These are phyloP conservation scores for Macadamia tetraphylla DNA, from an alignment of 164 flowering plant species.

Conservation along the genomic window DNA sequence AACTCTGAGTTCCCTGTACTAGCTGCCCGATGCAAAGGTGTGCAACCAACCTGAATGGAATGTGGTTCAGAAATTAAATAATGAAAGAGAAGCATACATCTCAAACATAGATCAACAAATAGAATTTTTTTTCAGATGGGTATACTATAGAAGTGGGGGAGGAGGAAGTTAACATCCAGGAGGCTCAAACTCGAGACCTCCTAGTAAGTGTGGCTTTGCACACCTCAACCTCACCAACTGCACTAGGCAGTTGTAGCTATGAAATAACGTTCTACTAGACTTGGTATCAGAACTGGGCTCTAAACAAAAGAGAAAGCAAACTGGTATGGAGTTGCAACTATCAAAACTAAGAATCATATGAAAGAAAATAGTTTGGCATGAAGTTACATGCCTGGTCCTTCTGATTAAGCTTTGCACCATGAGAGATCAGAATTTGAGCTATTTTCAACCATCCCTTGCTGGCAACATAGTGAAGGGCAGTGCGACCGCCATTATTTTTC, in stretches of 20 bases:
- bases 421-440: slow-evolving; percentile 64
- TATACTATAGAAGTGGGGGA: no score
- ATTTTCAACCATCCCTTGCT: slow-evolving; percentile 85
- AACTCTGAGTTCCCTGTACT: slow-evolving; percentile 68
- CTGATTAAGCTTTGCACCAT: slow-evolving; percentile 66
- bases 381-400: slow-evolving; percentile 75
- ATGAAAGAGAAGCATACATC: neutral
- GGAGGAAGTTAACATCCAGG: no score
- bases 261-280: neutral
- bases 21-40: slow-evolving; percentile 96
- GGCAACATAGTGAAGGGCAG: slow-evolving; percentile 97
- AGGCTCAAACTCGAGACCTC: no score
- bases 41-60: slow-evolving; percentile 75
- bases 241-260: no score
- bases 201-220: no score
- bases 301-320: neutral
- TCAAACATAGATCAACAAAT: neutral
- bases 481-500: slow-evolving; percentile 83
- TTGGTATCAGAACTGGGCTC: neutral
- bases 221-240: no score
- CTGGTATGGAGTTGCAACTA: neutral
- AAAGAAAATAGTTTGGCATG: neutral
- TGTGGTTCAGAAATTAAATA: neutral
- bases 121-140: neutral
- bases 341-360: neutral